Conservation (phyloP, 805 yeast species). For the Wickerhamia fluorescens region DNA sequence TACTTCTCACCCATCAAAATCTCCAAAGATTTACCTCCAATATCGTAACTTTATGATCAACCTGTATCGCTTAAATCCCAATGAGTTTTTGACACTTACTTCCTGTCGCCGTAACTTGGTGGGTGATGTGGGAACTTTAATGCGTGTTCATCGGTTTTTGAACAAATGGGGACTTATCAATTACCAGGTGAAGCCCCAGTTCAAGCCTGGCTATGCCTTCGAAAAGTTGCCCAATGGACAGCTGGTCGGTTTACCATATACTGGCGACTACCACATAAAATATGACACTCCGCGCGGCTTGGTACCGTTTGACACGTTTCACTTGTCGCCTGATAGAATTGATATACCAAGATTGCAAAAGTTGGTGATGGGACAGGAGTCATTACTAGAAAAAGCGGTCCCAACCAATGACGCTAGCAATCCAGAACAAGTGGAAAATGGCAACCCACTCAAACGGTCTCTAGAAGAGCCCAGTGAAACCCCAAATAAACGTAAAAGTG, state of each 20-base stretch:
- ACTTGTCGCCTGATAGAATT: constrained; percentile 49
- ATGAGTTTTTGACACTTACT: constrained; percentile 82
- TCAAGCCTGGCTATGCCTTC: constrained; percentile 55
- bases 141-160: constrained; percentile 76
- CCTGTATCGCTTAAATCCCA: constrained; percentile 81
- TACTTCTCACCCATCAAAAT: constrained; percentile 63
- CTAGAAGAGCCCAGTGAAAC: constrained; percentile 6
- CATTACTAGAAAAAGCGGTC: constrained; percentile 3
- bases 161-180: constrained; percentile 92
- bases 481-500: constrained; percentile 19
- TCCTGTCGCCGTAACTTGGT: constrained; percentile 86
- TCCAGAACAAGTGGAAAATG: constrained; percentile 3
- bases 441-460: constrained; percentile 1
- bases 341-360: constrained; percentile 31
- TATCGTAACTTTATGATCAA: constrained; percentile 87
- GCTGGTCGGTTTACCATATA: constrained; percentile 53
- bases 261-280: constrained; percentile 69
- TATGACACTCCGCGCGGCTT: constrained; percentile 89
- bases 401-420: constrained; percentile 1
- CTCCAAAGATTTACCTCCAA: constrained; percentile 72
- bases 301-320: constrained; percentile 84
- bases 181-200: constrained; percentile 81
- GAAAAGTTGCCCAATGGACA: constrained; percentile 41
- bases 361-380: constrained; percentile 13
- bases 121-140: constrained; percentile 85